A percentile compares a stretch with the other conserved stretches of the same genome.
Evolutionary conservation across 768 basidiomycete genomes (phyloP).

Genomic region (Hygrophoropsis aurantiaca): DNA sequence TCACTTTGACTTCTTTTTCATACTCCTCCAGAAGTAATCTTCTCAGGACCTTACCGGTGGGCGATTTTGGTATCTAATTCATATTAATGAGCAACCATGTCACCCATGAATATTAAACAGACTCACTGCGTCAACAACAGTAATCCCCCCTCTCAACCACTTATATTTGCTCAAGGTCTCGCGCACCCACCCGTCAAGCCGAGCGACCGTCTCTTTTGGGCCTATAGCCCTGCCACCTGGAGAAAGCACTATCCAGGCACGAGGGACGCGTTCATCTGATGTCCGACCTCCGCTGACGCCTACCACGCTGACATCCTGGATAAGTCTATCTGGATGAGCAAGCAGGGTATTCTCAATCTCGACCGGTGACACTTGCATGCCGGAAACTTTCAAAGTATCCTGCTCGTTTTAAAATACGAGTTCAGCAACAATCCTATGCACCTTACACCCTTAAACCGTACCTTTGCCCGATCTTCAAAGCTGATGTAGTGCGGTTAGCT

Average conservation of each 20-base stretch:
- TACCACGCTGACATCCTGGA: constrained; percentile 68
- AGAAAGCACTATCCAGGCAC: constrained; percentile 78
- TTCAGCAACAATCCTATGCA: constrained; percentile 3
- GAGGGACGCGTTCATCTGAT: constrained; percentile 70
- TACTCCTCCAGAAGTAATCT: constrained; percentile 60
- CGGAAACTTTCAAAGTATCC: constrained; percentile 82
- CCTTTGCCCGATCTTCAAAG: constrained; percentile 78
- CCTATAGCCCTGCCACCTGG: constrained; percentile 51
- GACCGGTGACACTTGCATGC: constrained; percentile 75
- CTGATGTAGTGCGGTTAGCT: constrained; percentile 30
- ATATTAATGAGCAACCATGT: not conserved
- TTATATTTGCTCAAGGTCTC: constrained; percentile 72
- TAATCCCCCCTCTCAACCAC: constrained; percentile 73
- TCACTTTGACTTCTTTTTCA: constrained; percentile 32
- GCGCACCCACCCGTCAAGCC: constrained; percentile 60
- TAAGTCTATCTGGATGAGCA: constrained; percentile 57
- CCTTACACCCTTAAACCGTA: constrained; percentile 26
- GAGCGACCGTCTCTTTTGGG: constrained; percentile 35
- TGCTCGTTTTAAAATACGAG: constrained; percentile 19
- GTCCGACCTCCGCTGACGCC: constrained; percentile 74
- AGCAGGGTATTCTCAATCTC: constrained; percentile 73
- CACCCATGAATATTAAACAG: not conserved
- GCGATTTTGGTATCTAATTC: constrained; percentile 67
- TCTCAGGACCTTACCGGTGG: constrained; percentile 71
- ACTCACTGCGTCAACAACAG: constrained; percentile 60